Base-by-base conservation (phyloP, 352 stramenopile genomes). In the Phytophthora tentaculata region DNA sequence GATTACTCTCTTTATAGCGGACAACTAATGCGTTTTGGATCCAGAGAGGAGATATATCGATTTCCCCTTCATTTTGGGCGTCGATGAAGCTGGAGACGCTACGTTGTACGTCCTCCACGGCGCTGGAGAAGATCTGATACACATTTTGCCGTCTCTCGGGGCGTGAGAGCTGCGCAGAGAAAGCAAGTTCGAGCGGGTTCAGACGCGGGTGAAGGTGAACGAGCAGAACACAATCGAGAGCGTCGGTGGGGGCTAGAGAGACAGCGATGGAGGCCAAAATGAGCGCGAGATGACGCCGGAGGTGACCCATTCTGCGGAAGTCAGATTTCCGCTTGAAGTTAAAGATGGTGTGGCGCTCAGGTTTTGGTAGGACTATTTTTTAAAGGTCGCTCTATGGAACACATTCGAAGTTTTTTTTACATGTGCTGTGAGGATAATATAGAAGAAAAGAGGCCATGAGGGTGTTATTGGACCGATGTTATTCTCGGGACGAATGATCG, bases 1-100 rank as follows among this genome's bases (percentile, higher is more conserved):
- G 4, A 32, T 59, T 24, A n/a, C 26, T 24, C 12, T 56, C 45
- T 20, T 39, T 32, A 41, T 78, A 50, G 16, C 60, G 63, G n/a
- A 89, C 57, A 10, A 91, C 9, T 12, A 92, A 52, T 20, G 73
- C 77, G 67, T 92, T 92, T 53, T 86, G 77, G 55, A 92, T 64
- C 84, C 84, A 92, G 1, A 92, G 69, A 39, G 64, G 60, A 24
- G 49, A 52, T 14, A 90, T 52, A 0, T 57, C 14, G 5, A 71
- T 17, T n/a, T 53, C 13, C 0, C 10, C 52, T 3, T 48, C 52
- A 5, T 63, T 49, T 53, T 72, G 70, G 2, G 72, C 61, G 14
- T 56, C 2, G 17, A 85, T 49, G 19, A 82, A 82, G 24, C 43
- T 60, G 2, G 48, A 56, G 19, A 77, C 72, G 16, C 43, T 58